Evolutionary conservation across 2,329 filamentous ascomycete genomes (phyloP).

Genomic region (Beauveria sp.): DNA sequence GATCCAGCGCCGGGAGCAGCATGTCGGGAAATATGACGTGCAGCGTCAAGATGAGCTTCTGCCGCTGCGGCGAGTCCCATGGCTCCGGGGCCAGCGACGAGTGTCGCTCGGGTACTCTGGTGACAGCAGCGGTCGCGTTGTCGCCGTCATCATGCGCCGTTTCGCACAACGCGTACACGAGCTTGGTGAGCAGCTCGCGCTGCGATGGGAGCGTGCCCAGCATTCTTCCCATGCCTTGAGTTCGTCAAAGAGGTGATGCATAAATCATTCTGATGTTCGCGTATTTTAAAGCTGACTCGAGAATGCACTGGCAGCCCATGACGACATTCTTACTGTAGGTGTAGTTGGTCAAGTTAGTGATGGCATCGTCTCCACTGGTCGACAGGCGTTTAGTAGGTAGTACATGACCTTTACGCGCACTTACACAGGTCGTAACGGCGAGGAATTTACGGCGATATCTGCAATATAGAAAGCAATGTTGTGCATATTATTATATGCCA

Average conservation of each 20-base stretch:
- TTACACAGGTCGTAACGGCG: neutral
- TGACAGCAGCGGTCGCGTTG: neutral
- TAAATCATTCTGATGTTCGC: neutral
- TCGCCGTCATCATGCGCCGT: slow-evolving; percentile 6
- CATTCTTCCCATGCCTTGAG: slow-evolving; percentile 8
- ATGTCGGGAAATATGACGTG: slow-evolving; percentile 79
- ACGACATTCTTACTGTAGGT: neutral
- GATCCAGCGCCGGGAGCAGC: slow-evolving; percentile 76
- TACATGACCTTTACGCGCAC: neutral
- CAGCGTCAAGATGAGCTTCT: slow-evolving; percentile 63
- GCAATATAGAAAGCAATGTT: neutral
- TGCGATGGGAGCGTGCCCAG: slow-evolving; percentile 24
- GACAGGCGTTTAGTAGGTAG: neutral
- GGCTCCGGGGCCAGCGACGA: neutral
- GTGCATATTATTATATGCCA: neutral
- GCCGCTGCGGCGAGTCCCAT: slow-evolving; percentile 24
- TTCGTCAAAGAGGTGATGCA: neutral
- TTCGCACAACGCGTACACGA: slow-evolving; percentile 35
- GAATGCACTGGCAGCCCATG: neutral
- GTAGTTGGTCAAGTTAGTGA: neutral
- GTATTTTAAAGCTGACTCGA: neutral
- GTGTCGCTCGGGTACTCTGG: neutral
- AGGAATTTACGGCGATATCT: neutral
- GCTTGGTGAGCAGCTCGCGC: slow-evolving; percentile 39
- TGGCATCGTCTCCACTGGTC: neutral